phyloP scores from a whole-genome alignment of 306 rosid genomes.

The Sicyos baderoa region DNA sequence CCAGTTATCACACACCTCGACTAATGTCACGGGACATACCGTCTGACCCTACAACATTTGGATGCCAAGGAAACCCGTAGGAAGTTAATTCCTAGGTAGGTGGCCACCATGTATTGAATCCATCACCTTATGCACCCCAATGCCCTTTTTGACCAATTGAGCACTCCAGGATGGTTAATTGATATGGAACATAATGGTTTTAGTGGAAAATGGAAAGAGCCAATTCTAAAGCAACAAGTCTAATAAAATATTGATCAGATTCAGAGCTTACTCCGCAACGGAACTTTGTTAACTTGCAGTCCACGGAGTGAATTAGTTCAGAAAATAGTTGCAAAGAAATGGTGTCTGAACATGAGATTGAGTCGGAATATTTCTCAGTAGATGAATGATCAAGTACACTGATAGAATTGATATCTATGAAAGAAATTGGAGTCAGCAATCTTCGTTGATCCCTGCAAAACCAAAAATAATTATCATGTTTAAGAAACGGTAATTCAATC shows the following conservation, averaged over 20 bases:
- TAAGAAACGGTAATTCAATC: no score
- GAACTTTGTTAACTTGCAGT: slow-evolving; percentile 13
- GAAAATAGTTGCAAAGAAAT: slow-evolving; percentile 12
- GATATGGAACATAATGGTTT: neutral
- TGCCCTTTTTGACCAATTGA: no score
- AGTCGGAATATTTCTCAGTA: slow-evolving; percentile 26
- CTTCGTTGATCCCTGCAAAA: slow-evolving; percentile 48
- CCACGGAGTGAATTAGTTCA: neutral
- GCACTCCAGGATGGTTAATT: no score
- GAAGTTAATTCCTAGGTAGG: no score
- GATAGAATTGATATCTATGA: slow-evolving; percentile 49
- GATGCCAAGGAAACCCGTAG: no score
- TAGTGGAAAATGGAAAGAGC: slow-evolving; percentile 2
- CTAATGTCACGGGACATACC: no score
- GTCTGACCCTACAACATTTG: no score
- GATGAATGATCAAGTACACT: slow-evolving; percentile 27
- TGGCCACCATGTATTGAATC: no score
- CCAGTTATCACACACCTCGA: no score
- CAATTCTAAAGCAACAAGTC: slow-evolving; percentile 13
- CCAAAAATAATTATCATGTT: neutral
- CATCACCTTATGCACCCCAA: no score
- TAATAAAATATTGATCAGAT: neutral
- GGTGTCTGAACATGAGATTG: slow-evolving; percentile 6
- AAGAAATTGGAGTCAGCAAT: slow-evolving; percentile 66
- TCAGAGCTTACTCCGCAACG: slow-evolving; percentile 16